Base-by-base conservation (phyloP, 2,329 filamentous ascomycete genomes). In the Trichoderma sp. region DNA sequence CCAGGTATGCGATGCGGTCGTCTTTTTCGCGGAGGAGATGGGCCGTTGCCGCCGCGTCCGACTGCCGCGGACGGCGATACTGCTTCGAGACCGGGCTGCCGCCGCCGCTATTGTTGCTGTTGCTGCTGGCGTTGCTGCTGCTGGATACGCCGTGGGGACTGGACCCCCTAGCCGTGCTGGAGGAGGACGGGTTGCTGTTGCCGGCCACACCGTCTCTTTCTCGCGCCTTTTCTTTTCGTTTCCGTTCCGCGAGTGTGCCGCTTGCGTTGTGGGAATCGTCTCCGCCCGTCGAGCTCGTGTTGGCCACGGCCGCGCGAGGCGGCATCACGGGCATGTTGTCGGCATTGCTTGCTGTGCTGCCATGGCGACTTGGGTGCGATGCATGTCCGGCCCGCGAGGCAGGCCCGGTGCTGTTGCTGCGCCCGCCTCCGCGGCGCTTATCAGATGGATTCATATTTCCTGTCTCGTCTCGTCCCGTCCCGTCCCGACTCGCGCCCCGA, bases 1-100 rank as follows among this genome's bases (percentile, higher is more conserved):
- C 81, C 52, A 89, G 81, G 52, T 80, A 76, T 8, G 81, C 78
- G 69, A 89, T 87, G 70, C 80, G 81, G 66, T 81, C 77, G 73
- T 88, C 84, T 72, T 83, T 84, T 37, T 84, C 82, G 64, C 78
- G 76, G 22, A 81, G 73, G 22, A 79, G 73, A 10, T 74, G 69
- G 34, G 12, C 61, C 32, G 45, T 58, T 25, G 74, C 72, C 2
- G 77, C 73, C 45, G 48, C 25, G 1, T 70, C n/a, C 58, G 37
- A 63, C 25, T 58, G 53, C 7, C 58, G 42, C 17, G 56, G 12
- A 9, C 52, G 52, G 27, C 52, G 52, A 29, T 27, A 25, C 10
- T 66, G 65, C 63, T 74, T 64, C 9, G 60, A 64, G 34, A 64
- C 50, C 7, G 63, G 63, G 15, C 63, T 57, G 52, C 63, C 50